Percentiles rank a stretch among this genome's conserved stretches.
Conservation (phyloP, 2,329 filamentous ascomycete genomes). For the Colletotrichum tamarilloi region DNA sequence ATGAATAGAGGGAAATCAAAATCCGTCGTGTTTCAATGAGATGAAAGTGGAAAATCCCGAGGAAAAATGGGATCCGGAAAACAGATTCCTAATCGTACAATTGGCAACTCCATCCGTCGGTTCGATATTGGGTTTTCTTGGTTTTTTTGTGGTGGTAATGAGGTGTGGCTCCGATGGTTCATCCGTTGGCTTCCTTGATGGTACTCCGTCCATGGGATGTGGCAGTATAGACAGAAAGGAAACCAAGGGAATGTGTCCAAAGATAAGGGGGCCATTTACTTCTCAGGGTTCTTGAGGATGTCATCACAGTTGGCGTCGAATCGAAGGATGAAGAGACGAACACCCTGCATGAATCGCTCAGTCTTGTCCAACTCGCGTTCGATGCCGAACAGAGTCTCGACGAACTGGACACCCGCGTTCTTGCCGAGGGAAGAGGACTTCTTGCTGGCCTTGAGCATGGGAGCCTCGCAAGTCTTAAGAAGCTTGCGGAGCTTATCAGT, state of each 20-base stretch:
- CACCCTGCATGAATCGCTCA: slow-evolving; percentile 90
- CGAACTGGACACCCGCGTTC: slow-evolving; percentile 93
- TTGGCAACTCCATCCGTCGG: slow-evolving; percentile 29
- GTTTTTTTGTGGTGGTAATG: neutral
- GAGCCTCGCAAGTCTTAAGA: slow-evolving; percentile 90
- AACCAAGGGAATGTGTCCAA: slow-evolving; percentile 32
- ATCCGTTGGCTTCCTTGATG: slow-evolving; percentile 15
- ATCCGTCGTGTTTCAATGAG: slow-evolving; percentile 20
- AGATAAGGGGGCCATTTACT: slow-evolving; percentile 50
- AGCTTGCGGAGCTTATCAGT: slow-evolving; percentile 87
- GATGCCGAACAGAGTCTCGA: slow-evolving; percentile 93
- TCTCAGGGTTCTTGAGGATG: slow-evolving; percentile 74
- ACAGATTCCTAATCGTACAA: slow-evolving; percentile 36
- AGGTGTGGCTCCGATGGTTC: slow-evolving; percentile 12
- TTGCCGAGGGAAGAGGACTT: slow-evolving; percentile 83
- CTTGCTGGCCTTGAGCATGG: slow-evolving; percentile 91
- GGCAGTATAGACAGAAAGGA: slow-evolving; percentile 27
- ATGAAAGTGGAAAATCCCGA: slow-evolving; percentile 29
- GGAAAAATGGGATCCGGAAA: slow-evolving; percentile 30
- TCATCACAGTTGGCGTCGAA: slow-evolving; percentile 97
- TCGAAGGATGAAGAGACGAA: slow-evolving; percentile 89
- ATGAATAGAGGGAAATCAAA: slow-evolving; percentile 33
- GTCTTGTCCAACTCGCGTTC: slow-evolving; percentile 91
- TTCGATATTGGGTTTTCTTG: slow-evolving; percentile 30
- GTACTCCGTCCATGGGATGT: neutral